Percentiles rank a stretch among this genome's conserved stretches.
phyloP scores from a whole-genome alignment of 2,329 filamentous ascomycete species.

The Aspergillus novoparasiticus region DNA sequence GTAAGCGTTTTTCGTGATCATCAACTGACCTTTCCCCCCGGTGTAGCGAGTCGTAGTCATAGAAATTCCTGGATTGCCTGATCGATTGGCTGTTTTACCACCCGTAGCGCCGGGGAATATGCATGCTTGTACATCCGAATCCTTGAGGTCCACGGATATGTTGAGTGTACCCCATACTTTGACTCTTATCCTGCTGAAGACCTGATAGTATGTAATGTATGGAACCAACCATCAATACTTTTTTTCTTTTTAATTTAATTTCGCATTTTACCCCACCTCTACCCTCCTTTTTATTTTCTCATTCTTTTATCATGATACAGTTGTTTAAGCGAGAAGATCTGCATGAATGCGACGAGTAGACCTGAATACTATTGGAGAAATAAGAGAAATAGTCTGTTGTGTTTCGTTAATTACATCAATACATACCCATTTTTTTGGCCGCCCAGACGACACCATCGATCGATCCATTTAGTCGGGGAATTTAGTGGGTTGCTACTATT shows the following conservation, averaged over 20 bases:
- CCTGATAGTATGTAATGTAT: neutral
- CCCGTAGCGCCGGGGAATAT: constrained; percentile 12
- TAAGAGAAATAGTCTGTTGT: neutral
- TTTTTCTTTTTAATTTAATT: constrained; percentile 1
- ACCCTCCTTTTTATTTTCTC: neutral
- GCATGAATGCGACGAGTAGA: neutral
- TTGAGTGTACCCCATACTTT: constrained; percentile 5
- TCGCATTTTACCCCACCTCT: neutral
- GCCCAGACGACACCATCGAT: constrained; percentile 4
- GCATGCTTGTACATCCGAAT: constrained; percentile 14
- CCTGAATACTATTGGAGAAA: neutral
- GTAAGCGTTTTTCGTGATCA: constrained; percentile 6
- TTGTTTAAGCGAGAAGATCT: neutral
- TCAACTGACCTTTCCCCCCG: constrained; percentile 13
- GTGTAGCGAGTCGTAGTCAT: constrained; percentile 10
- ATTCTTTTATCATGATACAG: neutral
- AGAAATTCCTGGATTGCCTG: constrained; percentile 12
- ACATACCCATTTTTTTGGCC: neutral
- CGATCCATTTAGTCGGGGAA: constrained; percentile 4
- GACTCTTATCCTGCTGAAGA: neutral
- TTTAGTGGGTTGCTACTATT: constrained; percentile 5
- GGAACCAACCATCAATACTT: neutral
- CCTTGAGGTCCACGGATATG: constrained; percentile 1
- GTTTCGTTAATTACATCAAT: neutral
- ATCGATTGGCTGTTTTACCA: constrained; percentile 17